Evolutionary conservation across 306 rosid genomes (phyloP).

Genomic region (Acacia crassicarpa): DNA sequence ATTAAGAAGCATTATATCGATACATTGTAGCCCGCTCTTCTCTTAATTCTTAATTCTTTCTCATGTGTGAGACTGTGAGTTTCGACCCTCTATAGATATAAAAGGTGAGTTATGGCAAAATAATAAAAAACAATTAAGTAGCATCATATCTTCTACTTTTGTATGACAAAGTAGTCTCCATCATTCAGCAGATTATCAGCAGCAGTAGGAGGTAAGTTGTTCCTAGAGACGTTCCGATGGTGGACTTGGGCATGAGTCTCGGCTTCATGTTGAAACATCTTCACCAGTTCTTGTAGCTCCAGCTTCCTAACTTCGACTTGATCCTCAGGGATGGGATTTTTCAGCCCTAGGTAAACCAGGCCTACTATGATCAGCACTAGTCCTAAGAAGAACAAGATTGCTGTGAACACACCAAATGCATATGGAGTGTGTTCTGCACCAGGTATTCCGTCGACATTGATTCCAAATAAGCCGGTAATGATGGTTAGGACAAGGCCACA

Average conservation of each 20-base stretch:
- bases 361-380: slow-evolving; percentile 57
- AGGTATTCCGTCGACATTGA: slow-evolving; percentile 94
- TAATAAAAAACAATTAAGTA: background rate
- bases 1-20: no score
- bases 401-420: slow-evolving; percentile 84
- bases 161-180: slow-evolving; percentile 51
- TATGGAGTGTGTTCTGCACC: slow-evolving; percentile 66
- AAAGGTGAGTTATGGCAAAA: background rate
- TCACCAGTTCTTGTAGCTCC: slow-evolving; percentile 76
- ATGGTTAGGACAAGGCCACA: slow-evolving; percentile 81
- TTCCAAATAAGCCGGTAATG: slow-evolving; percentile 86
- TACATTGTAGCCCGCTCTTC: background rate
- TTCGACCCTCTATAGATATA: background rate
- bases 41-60: no score
- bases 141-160: slow-evolving; percentile 28
- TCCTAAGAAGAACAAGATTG: slow-evolving; percentile 57
- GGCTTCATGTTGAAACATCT: slow-evolving; percentile 97
- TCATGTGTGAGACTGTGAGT: background rate
- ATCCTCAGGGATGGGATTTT: slow-evolving; percentile 56
- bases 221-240: slow-evolving; percentile 45
- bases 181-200: slow-evolving; percentile 48
- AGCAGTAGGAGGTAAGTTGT: slow-evolving; percentile 74
- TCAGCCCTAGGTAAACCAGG: slow-evolving; percentile 62
- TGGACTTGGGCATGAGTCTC: slow-evolving; percentile 86
- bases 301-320: slow-evolving; percentile 74